Conservation (phyloP, 306 rosid species). For the Nissolia schottii region DNA sequence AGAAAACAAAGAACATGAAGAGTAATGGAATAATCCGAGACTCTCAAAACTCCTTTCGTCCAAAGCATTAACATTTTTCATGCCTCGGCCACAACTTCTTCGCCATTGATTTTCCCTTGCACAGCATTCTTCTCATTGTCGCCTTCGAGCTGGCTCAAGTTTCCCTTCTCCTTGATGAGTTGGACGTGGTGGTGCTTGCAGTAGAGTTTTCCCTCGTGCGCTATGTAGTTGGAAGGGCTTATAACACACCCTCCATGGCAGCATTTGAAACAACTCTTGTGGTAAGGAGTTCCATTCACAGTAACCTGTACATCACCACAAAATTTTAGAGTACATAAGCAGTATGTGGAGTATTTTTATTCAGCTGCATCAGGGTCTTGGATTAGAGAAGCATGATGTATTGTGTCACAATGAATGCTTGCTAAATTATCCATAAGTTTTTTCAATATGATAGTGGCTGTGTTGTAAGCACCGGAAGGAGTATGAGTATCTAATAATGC, state of each 20-base stretch:
- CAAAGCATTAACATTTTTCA: conserved; percentile 36
- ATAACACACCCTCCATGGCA: conserved; percentile 95
- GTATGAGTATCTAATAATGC: no score
- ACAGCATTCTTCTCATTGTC: conserved; percentile 46
- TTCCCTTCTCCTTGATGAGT: conserved; percentile 93
- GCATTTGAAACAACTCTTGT: conserved; percentile 95
- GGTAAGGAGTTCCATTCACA: conserved; percentile 96
- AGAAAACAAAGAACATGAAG: conserved; percentile 18
- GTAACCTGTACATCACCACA: conserved; percentile 50
- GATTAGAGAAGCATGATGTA: not conserved
- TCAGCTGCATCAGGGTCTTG: not conserved
- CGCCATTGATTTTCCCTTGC: conserved; percentile 37
- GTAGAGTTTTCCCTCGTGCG: conserved; percentile 94
- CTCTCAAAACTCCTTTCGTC: not conserved
- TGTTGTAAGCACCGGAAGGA: no score
- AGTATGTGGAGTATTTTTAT: not conserved
- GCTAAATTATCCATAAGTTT: not conserved
- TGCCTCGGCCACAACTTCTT: conserved; percentile 52
- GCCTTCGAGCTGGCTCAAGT: conserved; percentile 96
- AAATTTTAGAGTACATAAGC: conserved; percentile 9
- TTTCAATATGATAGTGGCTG: no score
- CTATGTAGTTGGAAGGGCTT: conserved; percentile 96
- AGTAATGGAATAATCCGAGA: not conserved
- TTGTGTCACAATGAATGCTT: not conserved
- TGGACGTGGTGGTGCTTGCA: conserved; percentile 95